phyloP scores from a whole-genome alignment of 108 stramenopile genomes.

The Fistulifera pelliculosa region DNA sequence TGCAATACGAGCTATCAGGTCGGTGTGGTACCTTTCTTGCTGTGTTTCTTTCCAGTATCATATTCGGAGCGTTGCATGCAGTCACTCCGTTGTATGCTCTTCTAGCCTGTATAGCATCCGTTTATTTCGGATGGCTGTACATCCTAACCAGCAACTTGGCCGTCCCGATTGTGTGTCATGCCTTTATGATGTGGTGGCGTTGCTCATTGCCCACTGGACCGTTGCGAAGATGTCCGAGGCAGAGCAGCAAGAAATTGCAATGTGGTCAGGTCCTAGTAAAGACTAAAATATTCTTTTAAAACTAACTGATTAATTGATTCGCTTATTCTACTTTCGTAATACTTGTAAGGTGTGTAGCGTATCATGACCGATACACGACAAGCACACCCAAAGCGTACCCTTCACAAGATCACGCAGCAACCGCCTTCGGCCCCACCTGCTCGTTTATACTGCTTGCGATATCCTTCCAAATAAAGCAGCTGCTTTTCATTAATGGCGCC shows the following conservation, averaged over 20 bases:
- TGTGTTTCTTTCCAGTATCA: conserved; percentile 36
- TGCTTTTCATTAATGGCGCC: conserved; percentile 96
- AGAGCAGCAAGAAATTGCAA: conserved; percentile 32
- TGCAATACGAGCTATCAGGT: conserved; percentile 44
- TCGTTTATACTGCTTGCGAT: conserved; percentile 48
- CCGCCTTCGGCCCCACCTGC: conserved; percentile 18
- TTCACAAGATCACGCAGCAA: conserved; percentile 31
- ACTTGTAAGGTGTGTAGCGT: too few relatives aligned
- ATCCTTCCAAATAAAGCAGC: conserved; percentile 87
- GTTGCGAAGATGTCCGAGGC: conserved; percentile 32
- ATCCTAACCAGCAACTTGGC: conserved; percentile 47
- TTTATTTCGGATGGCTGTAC: conserved; percentile 81
- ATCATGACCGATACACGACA: too few relatives aligned
- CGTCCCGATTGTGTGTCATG: conserved; percentile 72
- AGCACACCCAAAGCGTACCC: background rate
- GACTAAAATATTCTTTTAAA: too few relatives aligned
- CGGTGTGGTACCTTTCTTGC: conserved; percentile 26
- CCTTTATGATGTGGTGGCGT: conserved; percentile 77
- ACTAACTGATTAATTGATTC: too few relatives aligned
- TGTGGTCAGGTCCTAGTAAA: conserved; percentile 6
- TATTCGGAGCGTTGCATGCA: conserved; percentile 79
- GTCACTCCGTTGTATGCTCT: conserved; percentile 80
- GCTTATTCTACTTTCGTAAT: too few relatives aligned
- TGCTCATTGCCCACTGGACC: conserved; percentile 70
- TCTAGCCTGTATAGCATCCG: conserved; percentile 55